Conservation (phyloP, 441 rosid species). For the Croton setiger region DNA sequence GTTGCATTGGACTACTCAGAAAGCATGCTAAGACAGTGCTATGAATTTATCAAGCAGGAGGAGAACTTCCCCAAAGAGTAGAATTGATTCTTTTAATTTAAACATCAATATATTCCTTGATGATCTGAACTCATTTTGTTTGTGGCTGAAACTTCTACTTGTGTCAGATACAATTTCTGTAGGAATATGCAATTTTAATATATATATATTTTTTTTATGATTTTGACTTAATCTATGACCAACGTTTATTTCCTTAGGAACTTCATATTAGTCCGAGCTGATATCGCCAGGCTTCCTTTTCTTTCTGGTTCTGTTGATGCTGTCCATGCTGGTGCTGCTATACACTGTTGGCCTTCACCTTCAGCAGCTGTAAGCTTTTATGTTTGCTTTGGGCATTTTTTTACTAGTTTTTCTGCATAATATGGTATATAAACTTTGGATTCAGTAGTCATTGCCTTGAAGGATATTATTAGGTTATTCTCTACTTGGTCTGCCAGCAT, state of each 20-base stretch:
- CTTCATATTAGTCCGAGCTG: constrained; percentile 73
- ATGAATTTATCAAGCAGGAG: constrained; percentile 56
- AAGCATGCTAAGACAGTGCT: constrained; percentile 77
- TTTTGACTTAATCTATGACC: neutral
- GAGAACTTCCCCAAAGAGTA: constrained; percentile 70
- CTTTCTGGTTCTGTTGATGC: constrained; percentile 71
- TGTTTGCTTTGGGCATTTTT: neutral
- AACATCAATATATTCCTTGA: neutral
- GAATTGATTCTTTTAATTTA: constrained; percentile 12
- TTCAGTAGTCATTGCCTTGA: neutral
- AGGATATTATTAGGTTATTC: neutral
- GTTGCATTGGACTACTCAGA: constrained; percentile 85
- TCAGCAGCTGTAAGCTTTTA: constrained; percentile 54
- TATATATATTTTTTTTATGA: neutral
- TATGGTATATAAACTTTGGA: neutral
- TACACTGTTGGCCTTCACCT: constrained; percentile 96
- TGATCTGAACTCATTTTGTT: neutral
- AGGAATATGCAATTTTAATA: constrained; percentile 1
- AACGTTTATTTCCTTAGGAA: constrained; percentile 43
- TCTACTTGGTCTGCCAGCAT: neutral
- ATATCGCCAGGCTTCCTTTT: constrained; percentile 82
- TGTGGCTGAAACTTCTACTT: neutral
- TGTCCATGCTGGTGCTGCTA: constrained; percentile 93
- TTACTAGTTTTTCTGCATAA: neutral
- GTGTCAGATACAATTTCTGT: neutral